Percentiles rank a stretch among this genome's conserved stretches.
phyloP scores from a whole-genome alignment of 331 rosid genomes.

The Acacia pycnantha region DNA sequence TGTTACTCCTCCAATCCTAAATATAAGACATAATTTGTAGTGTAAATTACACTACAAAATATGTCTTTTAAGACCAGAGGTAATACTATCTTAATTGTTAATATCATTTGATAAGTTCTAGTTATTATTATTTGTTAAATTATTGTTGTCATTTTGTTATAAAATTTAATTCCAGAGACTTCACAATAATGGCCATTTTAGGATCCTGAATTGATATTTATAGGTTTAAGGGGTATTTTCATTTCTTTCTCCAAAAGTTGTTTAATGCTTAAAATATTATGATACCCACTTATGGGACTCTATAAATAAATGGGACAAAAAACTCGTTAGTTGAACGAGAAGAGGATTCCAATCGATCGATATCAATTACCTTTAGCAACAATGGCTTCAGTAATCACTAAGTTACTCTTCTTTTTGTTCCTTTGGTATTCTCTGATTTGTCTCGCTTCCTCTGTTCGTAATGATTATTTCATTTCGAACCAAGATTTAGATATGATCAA shows the following conservation, averaged over 20 bases:
- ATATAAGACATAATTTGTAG: too few species aligned
- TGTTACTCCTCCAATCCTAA: too few species aligned
- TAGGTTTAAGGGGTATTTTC: not conserved
- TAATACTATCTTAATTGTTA: too few species aligned
- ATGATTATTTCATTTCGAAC: not conserved
- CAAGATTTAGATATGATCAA: slow-evolving; percentile 12
- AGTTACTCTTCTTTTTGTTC: not conserved
- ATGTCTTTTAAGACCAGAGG: too few species aligned
- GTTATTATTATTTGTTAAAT: too few species aligned
- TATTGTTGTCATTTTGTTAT: too few species aligned
- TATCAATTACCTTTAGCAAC: not conserved
- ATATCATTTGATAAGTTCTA: too few species aligned
- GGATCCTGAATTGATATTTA: too few species aligned
- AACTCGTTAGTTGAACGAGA: not conserved
- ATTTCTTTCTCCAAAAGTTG: too few species aligned
- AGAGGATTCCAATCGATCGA: not conserved
- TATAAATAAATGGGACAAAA: not conserved
- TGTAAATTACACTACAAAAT: too few species aligned
- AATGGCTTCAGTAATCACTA: not conserved
- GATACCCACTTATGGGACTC: not conserved
- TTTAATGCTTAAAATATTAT: not conserved
- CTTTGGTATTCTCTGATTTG: not conserved
- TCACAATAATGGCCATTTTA: too few species aligned
- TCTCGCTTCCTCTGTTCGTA: not conserved
- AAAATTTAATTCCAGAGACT: too few species aligned